Evolutionary conservation across 768 basidiomycete genomes (phyloP), one percentile per base, ranked within the genome.

Genomic region (Fomitopsis pulvina): DNA sequence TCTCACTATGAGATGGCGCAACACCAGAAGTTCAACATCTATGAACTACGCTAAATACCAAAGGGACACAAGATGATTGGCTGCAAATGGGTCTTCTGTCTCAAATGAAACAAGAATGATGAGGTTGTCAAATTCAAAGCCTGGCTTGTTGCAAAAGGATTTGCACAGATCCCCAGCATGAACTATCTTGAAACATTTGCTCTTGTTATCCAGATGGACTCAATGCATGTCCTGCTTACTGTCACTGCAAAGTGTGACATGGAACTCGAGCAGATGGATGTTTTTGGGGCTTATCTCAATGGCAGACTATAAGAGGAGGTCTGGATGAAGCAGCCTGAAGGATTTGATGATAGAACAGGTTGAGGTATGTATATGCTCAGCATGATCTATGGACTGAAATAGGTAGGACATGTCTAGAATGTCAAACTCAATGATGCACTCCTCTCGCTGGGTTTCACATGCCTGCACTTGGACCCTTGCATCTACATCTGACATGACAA

Each of bases 61-160:
- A 12, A 30, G 14, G 32, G 47, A 20, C 22, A 48, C 25, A 48
- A 38, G 24, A 27, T 24, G 32, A 43, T 69, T 27, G 61, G 58
- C 2, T 56, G 32, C 18, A 52, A 50, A 43, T 67, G 65, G 64
- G 66, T 68, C 4, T 68, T 59, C 51, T 34, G 48, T 1, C 25
- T 59, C 37, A 68, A 68, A 45, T 30, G 46, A 30, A 57, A 67
- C 29, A 40, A 39, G 4, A 45, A 52, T 25, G 56, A 50, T 26
- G 32, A 10, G 1, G 25, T 56, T 2, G 49, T 42, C 2, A 40
- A 41, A 27, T 50, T 52, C 60, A 74, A 76, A 56, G 73, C 66
- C 10, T 52, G 69, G 11, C 64, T 77, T 1, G 71, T 75, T 0
- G 71, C 70, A 0, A 62, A 71, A 47, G 73, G 73, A 0, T 75